A percentile compares a stretch with the other conserved stretches of the same genome.
These are phyloP conservation scores for Xylaria sp. DNA, from an alignment of 2,329 filamentous ascomycete species.

Conservation along the genomic window DNA sequence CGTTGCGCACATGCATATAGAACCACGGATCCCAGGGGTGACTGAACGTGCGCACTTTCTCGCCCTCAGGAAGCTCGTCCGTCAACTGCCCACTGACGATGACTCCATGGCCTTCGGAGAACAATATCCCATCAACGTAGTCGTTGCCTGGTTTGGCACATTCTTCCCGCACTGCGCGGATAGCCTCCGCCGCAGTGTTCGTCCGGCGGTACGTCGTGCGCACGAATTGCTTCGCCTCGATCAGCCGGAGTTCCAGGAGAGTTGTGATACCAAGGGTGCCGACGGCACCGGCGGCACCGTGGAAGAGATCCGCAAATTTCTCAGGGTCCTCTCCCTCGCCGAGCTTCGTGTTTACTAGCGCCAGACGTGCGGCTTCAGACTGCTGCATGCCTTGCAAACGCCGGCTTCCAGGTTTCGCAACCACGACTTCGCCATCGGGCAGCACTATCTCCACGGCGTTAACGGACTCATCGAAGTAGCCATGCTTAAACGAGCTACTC, in stretches of 20 bases:
- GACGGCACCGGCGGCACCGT: slow-evolving; percentile 72
- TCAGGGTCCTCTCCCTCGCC: slow-evolving; percentile 32
- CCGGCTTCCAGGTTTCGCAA: slow-evolving; percentile 52
- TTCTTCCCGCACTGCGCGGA: slow-evolving; percentile 61
- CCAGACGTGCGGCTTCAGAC: not conserved
- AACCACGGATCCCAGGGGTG: slow-evolving; percentile 77
- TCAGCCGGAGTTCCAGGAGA: slow-evolving; percentile 70
- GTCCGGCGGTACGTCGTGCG: slow-evolving; percentile 69
- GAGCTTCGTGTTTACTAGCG: slow-evolving; percentile 26
- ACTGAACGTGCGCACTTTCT: slow-evolving; percentile 53
- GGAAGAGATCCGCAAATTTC: slow-evolving; percentile 66
- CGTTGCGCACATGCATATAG: slow-evolving; percentile 73
- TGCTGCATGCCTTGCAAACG: not conserved
- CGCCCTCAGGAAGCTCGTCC: slow-evolving; percentile 56
- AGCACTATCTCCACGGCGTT: slow-evolving; percentile 74
- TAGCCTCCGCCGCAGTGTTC: slow-evolving; percentile 58
- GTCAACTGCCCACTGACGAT: slow-evolving; percentile 72
- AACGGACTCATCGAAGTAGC: slow-evolving; percentile 76
- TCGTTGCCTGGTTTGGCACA: slow-evolving; percentile 61
- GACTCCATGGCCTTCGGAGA: slow-evolving; percentile 69
- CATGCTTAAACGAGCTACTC: slow-evolving; percentile 74
- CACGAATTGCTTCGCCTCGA: slow-evolving; percentile 70
- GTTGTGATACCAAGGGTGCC: slow-evolving; percentile 76
- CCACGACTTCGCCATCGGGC: slow-evolving; percentile 71
- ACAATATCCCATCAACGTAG: slow-evolving; percentile 80